Conservation (phyloP, 208 protist genomes). For the Crithidia fasciculata region DNA sequence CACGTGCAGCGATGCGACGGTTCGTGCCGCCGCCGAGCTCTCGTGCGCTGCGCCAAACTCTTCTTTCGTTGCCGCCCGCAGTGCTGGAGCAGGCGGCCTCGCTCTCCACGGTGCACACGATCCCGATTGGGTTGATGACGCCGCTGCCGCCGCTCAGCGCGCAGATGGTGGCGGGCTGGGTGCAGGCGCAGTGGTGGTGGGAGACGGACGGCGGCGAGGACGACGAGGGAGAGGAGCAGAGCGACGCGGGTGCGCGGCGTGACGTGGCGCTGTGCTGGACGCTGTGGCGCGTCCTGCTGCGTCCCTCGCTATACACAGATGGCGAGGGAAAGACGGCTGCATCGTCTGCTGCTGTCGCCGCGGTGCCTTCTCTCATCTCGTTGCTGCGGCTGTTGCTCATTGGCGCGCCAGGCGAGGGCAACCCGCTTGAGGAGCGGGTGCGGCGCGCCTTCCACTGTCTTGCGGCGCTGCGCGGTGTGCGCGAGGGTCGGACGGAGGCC, state of each 20-base stretch:
- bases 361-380: constrained; percentile 3
- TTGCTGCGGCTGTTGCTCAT: constrained; percentile 24
- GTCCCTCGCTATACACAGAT: not conserved
- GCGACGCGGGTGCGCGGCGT: not conserved
- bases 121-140: no score
- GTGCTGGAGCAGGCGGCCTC: constrained; percentile 19
- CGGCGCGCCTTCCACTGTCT: constrained; percentile 26
- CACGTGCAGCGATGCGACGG: not conserved
- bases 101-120: not conserved
- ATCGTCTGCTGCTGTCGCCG: not conserved
- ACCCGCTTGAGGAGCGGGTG: constrained; percentile 24
- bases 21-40: constrained; percentile 19
- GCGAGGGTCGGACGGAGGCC: not conserved
- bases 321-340: not conserved
- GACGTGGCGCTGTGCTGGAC: constrained; percentile 29
- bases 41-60: constrained; percentile 8
- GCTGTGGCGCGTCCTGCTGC: constrained; percentile 30
- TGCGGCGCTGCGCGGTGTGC: constrained; percentile 22
- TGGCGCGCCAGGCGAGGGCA: not conserved
- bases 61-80: constrained; percentile 13
- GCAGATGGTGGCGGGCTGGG: constrained; percentile 20
- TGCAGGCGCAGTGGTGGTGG: constrained; percentile 34
- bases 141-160: not conserved
- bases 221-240: not conserved
- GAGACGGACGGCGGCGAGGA: not conserved